Conservation (phyloP, 208 protist species). For the Trypanosoma scelopori region DNA sequence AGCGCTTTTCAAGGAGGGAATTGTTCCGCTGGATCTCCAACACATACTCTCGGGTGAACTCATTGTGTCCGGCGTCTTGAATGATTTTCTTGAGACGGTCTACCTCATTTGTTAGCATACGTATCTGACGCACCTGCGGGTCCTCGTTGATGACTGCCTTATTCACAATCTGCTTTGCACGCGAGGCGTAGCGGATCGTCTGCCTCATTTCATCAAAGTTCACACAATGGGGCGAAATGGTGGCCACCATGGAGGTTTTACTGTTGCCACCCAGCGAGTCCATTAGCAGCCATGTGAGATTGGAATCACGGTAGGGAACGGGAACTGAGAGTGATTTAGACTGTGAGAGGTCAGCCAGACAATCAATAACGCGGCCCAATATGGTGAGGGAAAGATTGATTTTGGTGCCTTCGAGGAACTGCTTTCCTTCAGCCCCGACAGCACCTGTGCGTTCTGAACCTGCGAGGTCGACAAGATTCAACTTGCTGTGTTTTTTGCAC, state of each 20-base stretch:
- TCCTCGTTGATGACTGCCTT: slow-evolving; percentile 92
- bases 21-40: slow-evolving; percentile 21
- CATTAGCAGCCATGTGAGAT: slow-evolving; percentile 88
- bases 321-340: slow-evolving; percentile 50
- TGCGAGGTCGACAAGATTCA: slow-evolving; percentile 94
- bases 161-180: slow-evolving; percentile 92
- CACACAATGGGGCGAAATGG: slow-evolving; percentile 79
- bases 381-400: slow-evolving; percentile 94
- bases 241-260: slow-evolving; percentile 96
- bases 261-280: slow-evolving; percentile 88
- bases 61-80: slow-evolving; percentile 31
- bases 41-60: slow-evolving; percentile 18
- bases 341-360: slow-evolving; percentile 74
- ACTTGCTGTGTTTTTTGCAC: slow-evolving; percentile 60
- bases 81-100: slow-evolving; percentile 48
- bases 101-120: slow-evolving; percentile 67
- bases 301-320: slow-evolving; percentile 89
- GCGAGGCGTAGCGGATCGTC: slow-evolving; percentile 91
- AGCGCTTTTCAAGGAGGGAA: slow-evolving; percentile 42
- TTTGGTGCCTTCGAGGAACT: slow-evolving; percentile 78
- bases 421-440: slow-evolving; percentile 55
- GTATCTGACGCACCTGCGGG: slow-evolving; percentile 81
- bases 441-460: slow-evolving; percentile 86
- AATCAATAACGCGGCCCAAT: slow-evolving; percentile 89
- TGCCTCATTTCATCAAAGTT: slow-evolving; percentile 92